These are phyloP conservation scores for Ogataea naganishii DNA, from an alignment of 805 yeast genomes.

Conservation along the genomic window DNA sequence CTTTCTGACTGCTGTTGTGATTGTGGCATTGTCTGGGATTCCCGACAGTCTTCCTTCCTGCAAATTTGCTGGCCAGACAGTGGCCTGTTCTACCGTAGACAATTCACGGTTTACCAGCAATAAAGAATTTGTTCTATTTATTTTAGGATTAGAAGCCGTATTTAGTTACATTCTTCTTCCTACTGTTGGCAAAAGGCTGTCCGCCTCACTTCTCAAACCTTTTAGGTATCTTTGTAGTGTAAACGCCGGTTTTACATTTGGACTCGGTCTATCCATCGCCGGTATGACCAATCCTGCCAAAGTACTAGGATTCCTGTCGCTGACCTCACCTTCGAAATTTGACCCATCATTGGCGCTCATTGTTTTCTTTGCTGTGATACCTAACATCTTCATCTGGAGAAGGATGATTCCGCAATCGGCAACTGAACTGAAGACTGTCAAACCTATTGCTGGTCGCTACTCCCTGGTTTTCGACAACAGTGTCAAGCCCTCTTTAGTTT, in stretches of 20 bases:
- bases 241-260: constrained; percentile 27
- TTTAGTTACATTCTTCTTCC: constrained; percentile 22
- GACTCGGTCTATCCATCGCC: constrained; percentile 35
- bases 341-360: constrained; percentile 42
- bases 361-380: constrained; percentile 32
- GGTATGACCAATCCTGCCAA: constrained; percentile 38
- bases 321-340: constrained; percentile 25
- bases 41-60: not conserved
- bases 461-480: constrained; percentile 16
- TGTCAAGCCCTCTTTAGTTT: constrained; percentile 22
- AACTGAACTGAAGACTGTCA: constrained; percentile 1
- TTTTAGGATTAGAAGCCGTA: constrained; percentile 5
- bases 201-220: not conserved
- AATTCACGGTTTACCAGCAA: constrained; percentile 12
- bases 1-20: constrained; percentile 25
- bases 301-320: constrained; percentile 36
- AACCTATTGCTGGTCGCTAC: constrained; percentile 12
- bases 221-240: constrained; percentile 12
- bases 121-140: constrained; percentile 5
- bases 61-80: no score
- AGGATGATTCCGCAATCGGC: constrained; percentile 10
- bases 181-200: not conserved
- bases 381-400: constrained; percentile 32
- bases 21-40: constrained; percentile 9
- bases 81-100: no score